Conservation (phyloP, 768 basidiomycete genomes). For the Porpolomopsis calyptriformis region DNA sequence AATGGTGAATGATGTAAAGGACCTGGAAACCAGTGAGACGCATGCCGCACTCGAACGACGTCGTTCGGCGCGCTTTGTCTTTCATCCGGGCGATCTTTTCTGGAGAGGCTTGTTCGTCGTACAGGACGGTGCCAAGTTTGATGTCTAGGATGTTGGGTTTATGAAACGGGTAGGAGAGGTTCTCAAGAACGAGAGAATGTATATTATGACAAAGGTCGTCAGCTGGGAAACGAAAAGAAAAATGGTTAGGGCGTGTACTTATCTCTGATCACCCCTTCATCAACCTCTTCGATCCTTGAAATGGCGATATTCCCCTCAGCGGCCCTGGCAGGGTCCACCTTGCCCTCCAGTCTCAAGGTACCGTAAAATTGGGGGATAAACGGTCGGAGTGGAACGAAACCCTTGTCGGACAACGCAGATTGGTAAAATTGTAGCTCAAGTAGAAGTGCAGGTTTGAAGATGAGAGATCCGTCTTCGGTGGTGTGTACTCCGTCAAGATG, state of each 20-base stretch:
- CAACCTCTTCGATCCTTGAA: background rate
- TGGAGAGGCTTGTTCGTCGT: conserved; percentile 51
- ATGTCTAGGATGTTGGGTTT: conserved; percentile 85
- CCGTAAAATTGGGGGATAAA: conserved; percentile 76
- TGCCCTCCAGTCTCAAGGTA: conserved; percentile 43
- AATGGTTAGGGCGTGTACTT: conserved; percentile 1
- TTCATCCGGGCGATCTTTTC: conserved; percentile 79
- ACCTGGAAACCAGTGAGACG: conserved; percentile 89
- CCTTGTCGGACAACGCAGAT: conserved; percentile 30
- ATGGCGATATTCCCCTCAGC: conserved; percentile 1
- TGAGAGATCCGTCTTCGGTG: conserved; percentile 61
- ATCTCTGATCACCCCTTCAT: no score
- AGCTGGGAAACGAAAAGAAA: background rate
- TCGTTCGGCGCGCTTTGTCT: conserved; percentile 56
- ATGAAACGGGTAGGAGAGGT: conserved; percentile 59
- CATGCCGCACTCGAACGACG: conserved; percentile 66
- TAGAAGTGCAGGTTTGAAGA: conserved; percentile 67
- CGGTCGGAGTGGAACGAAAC: conserved; percentile 34
- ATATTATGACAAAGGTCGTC: conserved; percentile 6
- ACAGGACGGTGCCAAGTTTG: conserved; percentile 88
- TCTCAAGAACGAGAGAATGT: conserved; percentile 81
- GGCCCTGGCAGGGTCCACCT: background rate
- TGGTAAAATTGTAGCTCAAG: conserved; percentile 69
- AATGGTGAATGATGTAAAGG: conserved; percentile 12
- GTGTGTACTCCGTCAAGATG: conserved; percentile 66